Base-by-base conservation (phyloP, 129 eudicot genomes). In the Escallonia rubra region DNA sequence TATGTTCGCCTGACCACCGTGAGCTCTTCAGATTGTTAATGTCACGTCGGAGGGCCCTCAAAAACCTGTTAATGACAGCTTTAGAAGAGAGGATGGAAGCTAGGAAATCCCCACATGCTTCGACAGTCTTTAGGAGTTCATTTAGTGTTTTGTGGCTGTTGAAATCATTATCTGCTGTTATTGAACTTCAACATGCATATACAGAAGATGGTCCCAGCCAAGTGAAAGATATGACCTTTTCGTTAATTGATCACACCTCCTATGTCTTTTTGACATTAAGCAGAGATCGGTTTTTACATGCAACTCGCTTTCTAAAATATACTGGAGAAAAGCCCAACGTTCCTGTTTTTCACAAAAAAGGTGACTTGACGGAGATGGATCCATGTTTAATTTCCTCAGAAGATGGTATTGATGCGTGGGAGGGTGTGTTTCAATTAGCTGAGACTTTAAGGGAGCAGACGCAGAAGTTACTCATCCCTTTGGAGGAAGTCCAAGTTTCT, bases 221-320 rank as follows among this genome's bases (percentile, higher is more conserved):
- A 59, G 71, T 63, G 44, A 77, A 72, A 47, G 75, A 65, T 70
- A 46, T 74, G 72, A 64, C 81, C 3, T 74, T 89, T 63, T 80
- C 99, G 38, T 79, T 89, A 61, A 72, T 79, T 74, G 95, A 93
- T 84, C 79, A 87, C 73, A 89, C 99, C 48, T 86, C 92, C 13
- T 72, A 79, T 74, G 69, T 85, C 69, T 79, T 89, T 70, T 64
- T 74, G 71, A 77, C 77, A 23, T 71, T 89, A 48, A 66, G 80
- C 77, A 86, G 73, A 87, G 72, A 80, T 72, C 91, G 77, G 40
- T 81, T 79, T 64, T 6, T 74, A 62, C 75, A 53, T 54, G 83
- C 85, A 65, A 75, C 83, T 59, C 77, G 68, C 55, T 70, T 54
- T 48, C 67, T 69, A 41, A 71, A 66, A 53, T 60, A 76, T 10